Base-by-base conservation (phyloP, 768 basidiomycete genomes). In the Xerocomellus amylosporus region DNA sequence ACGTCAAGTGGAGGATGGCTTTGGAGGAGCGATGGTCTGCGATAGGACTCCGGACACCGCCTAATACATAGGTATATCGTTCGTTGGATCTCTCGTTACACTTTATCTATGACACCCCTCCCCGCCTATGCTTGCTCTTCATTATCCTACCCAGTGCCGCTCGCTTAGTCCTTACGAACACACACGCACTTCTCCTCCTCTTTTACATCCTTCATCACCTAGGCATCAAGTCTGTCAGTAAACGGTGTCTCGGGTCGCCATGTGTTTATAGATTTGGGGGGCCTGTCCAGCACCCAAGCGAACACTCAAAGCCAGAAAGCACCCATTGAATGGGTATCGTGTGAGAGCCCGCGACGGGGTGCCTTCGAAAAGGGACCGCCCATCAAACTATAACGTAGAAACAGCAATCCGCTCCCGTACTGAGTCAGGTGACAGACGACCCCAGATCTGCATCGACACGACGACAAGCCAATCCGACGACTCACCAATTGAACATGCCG, bases 401-500 rank as follows among this genome's bases (percentile, higher is more conserved):
- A 69, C 54, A 43, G 51, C 28, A 58, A 51, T 50, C 39, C 26
- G 51, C 51, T 30, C 60, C 55, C 49, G 43, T 38, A 28, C 47
- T 40, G 51, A 42, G 51, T 31, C 45, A 58, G 49, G 31, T 22
- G 53, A 58, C 34, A 55, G 49, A 26, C 43, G 51, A 49, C 54
- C 60, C 67, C 56, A 55, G 50, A 63, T 59, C 53, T 39, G 38
- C 49, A 52, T 39, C 54, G 46, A 50, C 51, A 50, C 54, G 50
- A 51, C 55, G 54, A 58, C 47, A n/a, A 39, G n/a, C 28, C 50
- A 53, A 54, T 36, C 33, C 28, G 34, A 56, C 56, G 44, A 76
- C 80, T 78, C 70, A 86, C 87, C 68, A 72, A 55, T 49, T 87
- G 83, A 64, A 79, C 80, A 70, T 90, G 88, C 54, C 63, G 62